phyloP scores from a whole-genome alignment of 2,329 filamentous ascomycete species.

The Xylariaceae sp. region DNA sequence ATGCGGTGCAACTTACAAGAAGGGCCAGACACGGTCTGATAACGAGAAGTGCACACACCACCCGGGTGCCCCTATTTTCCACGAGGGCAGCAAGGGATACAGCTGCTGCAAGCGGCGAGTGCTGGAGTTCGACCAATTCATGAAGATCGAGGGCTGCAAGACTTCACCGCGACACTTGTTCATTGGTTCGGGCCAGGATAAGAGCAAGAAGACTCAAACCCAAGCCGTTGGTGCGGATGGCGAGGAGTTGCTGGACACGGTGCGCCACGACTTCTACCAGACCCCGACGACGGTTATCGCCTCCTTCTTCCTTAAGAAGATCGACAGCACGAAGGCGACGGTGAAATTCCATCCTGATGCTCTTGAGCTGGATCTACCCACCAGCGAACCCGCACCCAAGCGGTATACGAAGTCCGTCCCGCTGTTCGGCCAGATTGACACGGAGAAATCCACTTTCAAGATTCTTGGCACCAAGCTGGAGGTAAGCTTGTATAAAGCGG shows the following conservation, averaged over 20 bases:
- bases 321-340: constrained; percentile 72
- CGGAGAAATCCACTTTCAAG: constrained; percentile 69
- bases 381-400: constrained; percentile 70
- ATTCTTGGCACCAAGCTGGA: constrained; percentile 88
- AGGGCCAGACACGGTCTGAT: constrained; percentile 51
- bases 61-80: constrained; percentile 86
- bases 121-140: constrained; percentile 94
- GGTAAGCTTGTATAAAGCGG: constrained; percentile 64
- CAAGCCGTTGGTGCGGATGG: constrained; percentile 34
- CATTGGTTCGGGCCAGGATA: constrained; percentile 65
- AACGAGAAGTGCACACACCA: constrained; percentile 81
- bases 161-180: constrained; percentile 81
- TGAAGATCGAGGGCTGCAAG: constrained; percentile 89
- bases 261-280: constrained; percentile 92
- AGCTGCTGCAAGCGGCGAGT: constrained; percentile 94
- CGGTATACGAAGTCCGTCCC: constrained; percentile 69
- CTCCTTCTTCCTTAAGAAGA: constrained; percentile 95
- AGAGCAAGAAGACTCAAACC: constrained; percentile 36
- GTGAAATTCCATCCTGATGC: constrained; percentile 61
- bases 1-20: constrained; percentile 64
- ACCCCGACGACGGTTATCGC: constrained; percentile 79
- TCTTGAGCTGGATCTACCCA: constrained; percentile 76
- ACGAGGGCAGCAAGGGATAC: constrained; percentile 97
- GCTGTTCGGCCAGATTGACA: constrained; percentile 71
- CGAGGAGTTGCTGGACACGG: constrained; percentile 73